A percentile compares a stretch with the other conserved stretches of the same genome.
Conservation (phyloP, 2,329 filamentous ascomycete genomes). For the Colletotrichum truncatum region DNA sequence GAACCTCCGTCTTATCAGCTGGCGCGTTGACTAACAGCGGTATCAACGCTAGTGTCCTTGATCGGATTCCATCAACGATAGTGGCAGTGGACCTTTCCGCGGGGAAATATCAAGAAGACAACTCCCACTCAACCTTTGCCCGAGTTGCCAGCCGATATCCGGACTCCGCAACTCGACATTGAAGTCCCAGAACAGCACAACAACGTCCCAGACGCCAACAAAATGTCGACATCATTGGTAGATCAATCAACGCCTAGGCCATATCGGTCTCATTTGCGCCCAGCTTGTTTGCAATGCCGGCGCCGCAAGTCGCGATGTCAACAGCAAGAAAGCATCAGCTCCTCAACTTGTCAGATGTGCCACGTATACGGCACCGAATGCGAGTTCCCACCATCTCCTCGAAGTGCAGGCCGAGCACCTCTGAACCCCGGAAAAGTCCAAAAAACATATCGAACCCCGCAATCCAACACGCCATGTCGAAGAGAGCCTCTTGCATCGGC, state of each 20-base stretch:
- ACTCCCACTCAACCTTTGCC: constrained; percentile 19
- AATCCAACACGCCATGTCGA: constrained; percentile 15
- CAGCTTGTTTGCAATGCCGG: constrained; percentile 68
- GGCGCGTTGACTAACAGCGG: constrained; percentile 26
- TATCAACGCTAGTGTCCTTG: constrained; percentile 13
- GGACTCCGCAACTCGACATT: constrained; percentile 24
- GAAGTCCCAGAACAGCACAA: neutral
- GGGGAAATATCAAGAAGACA: constrained; percentile 28
- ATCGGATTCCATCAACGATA: constrained; percentile 7
- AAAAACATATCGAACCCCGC: constrained; percentile 15
- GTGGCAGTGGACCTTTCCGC: constrained; percentile 27
- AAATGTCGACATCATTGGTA: constrained; percentile 14
- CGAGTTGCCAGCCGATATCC: constrained; percentile 21
- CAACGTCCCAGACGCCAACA: neutral
- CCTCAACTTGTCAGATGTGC: constrained; percentile 65
- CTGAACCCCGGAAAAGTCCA: constrained; percentile 29
- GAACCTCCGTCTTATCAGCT: constrained; percentile 31
- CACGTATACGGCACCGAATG: constrained; percentile 66
- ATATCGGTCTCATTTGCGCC: constrained; percentile 69
- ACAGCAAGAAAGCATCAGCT: constrained; percentile 56
- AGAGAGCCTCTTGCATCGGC: constrained; percentile 11
- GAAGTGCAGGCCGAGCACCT: constrained; percentile 19
- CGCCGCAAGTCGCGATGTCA: constrained; percentile 70
- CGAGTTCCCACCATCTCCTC: constrained; percentile 51
- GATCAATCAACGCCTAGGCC: constrained; percentile 48